These are phyloP conservation scores for Calonectria multiphialidica DNA, from an alignment of 2,329 filamentous ascomycete genomes.

Conservation along the genomic window DNA sequence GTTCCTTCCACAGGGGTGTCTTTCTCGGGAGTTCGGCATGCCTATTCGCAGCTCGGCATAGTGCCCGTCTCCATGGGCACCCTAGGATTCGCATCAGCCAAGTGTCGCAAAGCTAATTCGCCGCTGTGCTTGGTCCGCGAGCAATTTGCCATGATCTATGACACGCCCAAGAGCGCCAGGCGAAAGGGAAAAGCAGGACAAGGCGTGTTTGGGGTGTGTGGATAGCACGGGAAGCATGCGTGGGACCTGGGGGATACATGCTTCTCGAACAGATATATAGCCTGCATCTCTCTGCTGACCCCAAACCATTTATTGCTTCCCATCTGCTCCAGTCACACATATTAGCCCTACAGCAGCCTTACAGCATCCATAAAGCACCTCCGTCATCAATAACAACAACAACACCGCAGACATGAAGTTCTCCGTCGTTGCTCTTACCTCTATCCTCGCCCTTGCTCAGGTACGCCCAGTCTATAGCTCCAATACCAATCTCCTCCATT, in stretches of 20 bases:
- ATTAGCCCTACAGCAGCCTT: background rate
- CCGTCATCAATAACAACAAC: background rate
- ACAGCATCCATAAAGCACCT: background rate
- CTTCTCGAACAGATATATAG: background rate
- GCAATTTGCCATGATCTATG: background rate
- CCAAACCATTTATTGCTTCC: background rate
- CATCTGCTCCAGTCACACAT: background rate
- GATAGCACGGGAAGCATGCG: background rate
- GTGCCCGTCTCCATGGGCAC: background rate
- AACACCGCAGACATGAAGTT: slow-evolving; percentile 10
- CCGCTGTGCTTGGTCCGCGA: background rate
- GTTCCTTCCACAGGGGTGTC: background rate
- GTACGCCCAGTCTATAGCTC: background rate
- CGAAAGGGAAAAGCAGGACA: background rate
- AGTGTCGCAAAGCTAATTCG: background rate
- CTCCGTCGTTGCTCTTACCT: background rate
- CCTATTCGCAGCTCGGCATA: background rate
- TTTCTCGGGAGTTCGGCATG: background rate
- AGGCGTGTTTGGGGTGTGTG: background rate
- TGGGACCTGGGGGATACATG: background rate
- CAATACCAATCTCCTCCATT: background rate
- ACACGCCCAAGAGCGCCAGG: background rate
- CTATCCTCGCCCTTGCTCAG: background rate
- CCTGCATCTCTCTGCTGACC: background rate
- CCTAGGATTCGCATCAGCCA: background rate